Conservation (phyloP, 2,329 filamentous ascomycete genomes). For the Botrytis porri region DNA sequence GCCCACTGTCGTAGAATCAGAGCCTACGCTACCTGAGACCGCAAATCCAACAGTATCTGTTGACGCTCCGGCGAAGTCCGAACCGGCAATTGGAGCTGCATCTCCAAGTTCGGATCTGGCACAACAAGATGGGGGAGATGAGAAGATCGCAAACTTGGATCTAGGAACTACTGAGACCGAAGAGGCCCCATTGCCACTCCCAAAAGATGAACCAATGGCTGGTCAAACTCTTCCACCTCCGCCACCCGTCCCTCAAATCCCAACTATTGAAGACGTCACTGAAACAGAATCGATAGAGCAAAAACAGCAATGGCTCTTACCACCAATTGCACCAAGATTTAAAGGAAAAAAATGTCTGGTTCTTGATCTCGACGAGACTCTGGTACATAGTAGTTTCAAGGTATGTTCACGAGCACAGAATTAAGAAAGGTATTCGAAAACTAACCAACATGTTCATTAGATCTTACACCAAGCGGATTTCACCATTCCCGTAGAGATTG, state of each 20-base stretch:
- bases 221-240: slow-evolving; percentile 27
- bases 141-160: slow-evolving; percentile 31
- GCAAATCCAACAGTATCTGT: slow-evolving; percentile 25
- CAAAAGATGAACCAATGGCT: slow-evolving; percentile 28
- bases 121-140: slow-evolving; percentile 30
- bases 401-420: slow-evolving; percentile 47
- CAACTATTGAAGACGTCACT: slow-evolving; percentile 27
- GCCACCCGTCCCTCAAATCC: slow-evolving; percentile 33
- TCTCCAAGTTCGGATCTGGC: slow-evolving; percentile 18
- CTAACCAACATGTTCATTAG: slow-evolving; percentile 45
- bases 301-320: slow-evolving; percentile 56
- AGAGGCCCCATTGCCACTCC: slow-evolving; percentile 26
- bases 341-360: slow-evolving; percentile 91
- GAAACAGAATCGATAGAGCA: slow-evolving; percentile 33
- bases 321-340: slow-evolving; percentile 75
- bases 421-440: slow-evolving; percentile 13
- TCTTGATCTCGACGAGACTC: slow-evolving; percentile 90
- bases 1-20: slow-evolving; percentile 34
- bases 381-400: slow-evolving; percentile 99
- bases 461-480: slow-evolving; percentile 98
- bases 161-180: slow-evolving; percentile 29
- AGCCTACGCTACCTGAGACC: slow-evolving; percentile 28
- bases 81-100: not conserved
- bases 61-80: slow-evolving; percentile 16
- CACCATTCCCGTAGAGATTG: slow-evolving; percentile 97